These are phyloP conservation scores for Pestalotiopsis sp. DNA, from an alignment of 2,329 filamentous ascomycete genomes.

Conservation along the genomic window DNA sequence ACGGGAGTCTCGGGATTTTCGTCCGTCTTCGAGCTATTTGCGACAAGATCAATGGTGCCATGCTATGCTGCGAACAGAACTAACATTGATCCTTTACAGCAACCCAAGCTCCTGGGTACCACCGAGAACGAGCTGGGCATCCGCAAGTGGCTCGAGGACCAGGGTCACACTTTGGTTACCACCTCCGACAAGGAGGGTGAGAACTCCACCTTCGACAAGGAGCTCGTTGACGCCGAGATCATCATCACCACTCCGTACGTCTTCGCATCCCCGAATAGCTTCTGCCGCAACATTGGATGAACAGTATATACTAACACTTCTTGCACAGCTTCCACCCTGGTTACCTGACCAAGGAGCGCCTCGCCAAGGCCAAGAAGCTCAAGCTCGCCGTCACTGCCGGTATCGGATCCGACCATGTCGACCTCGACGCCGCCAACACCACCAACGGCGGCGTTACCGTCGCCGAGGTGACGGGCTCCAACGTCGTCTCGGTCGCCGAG, in stretches of 20 bases:
- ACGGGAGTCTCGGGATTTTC: not conserved
- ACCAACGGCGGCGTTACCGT: slow-evolving; percentile 98
- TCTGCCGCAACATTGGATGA: not conserved
- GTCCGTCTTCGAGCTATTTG: not conserved
- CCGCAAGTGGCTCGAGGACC: slow-evolving; percentile 95
- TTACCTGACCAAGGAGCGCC: slow-evolving; percentile 94
- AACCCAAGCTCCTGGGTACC: slow-evolving; percentile 85
- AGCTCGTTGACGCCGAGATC: slow-evolving; percentile 94
- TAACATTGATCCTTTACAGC: slow-evolving; percentile 38
- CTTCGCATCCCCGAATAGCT: slow-evolving; percentile 14
- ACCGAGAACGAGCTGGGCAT: slow-evolving; percentile 98
- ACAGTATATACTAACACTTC: not conserved
- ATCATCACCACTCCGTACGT: slow-evolving; percentile 97
- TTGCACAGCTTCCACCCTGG: slow-evolving; percentile 90
- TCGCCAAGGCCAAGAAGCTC: slow-evolving; percentile 98
- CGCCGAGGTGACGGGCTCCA: slow-evolving; percentile 95
- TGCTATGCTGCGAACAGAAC: not conserved
- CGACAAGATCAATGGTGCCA: not conserved
- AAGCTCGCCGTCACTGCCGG: slow-evolving; percentile 97
- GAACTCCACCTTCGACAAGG: slow-evolving; percentile 90
- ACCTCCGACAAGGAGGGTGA: slow-evolving; percentile 97
- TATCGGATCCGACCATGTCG: slow-evolving; percentile 98
- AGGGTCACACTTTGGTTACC: slow-evolving; percentile 94
- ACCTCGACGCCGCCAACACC: slow-evolving; percentile 95
- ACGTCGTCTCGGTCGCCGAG: slow-evolving; percentile 98